Conservation (phyloP, 2,329 filamentous ascomycete species). For the Corinectria fuckeliana region DNA sequence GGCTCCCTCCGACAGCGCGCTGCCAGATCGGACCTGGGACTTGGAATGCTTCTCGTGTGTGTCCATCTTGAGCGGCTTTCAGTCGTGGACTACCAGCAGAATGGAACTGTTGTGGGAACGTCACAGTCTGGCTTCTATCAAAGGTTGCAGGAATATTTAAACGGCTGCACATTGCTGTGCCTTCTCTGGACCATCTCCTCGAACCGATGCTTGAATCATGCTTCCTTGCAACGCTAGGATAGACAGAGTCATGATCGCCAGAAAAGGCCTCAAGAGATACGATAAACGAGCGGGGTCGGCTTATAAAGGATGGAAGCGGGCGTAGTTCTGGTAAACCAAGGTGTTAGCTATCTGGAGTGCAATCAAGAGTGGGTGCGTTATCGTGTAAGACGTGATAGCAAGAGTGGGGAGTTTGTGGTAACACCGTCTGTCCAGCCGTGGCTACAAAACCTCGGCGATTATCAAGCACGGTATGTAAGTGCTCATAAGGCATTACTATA, state of each 20-base stretch:
- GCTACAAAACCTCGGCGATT: too few relatives aligned
- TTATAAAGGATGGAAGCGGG: conserved; percentile 1
- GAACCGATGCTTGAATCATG: neutral
- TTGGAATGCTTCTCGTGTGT: conserved; percentile 1
- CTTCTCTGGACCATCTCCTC: too few relatives aligned
- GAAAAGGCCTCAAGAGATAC: neutral
- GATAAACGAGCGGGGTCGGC: neutral
- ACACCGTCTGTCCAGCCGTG: too few relatives aligned
- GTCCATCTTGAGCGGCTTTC: neutral
- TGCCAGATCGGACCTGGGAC: conserved; percentile 1
- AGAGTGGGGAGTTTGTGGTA: conserved; percentile 9
- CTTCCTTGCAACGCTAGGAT: neutral
- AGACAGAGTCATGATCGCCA: neutral
- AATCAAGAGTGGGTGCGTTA: conserved; percentile 17
- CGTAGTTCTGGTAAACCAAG: neutral
- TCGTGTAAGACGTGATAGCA: neutral
- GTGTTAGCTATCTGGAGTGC: neutral
- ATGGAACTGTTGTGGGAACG: too few relatives aligned
- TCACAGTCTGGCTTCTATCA: too few relatives aligned
- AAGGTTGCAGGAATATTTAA: neutral
- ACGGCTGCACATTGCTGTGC: neutral
- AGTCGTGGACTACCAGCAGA: neutral
- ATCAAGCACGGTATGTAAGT: too few relatives aligned
- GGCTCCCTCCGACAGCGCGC: neutral
- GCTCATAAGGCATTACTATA: too few relatives aligned